Evolutionary conservation across 2,329 filamentous ascomycete genomes (phyloP).

Genomic region (Fusarium keratoplasticum): DNA sequence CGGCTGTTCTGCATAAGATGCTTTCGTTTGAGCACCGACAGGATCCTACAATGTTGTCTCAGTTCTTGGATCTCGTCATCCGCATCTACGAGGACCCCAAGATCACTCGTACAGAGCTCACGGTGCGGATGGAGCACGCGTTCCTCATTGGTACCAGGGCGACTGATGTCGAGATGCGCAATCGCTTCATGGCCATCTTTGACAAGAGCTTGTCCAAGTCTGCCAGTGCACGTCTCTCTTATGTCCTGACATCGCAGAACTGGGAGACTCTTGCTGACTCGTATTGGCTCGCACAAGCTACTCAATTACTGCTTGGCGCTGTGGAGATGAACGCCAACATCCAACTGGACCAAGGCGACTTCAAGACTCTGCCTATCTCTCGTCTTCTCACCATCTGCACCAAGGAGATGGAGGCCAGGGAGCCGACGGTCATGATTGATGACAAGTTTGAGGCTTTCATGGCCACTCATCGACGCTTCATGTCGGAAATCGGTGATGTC

Average conservation of each 20-base stretch:
- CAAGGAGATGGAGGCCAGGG: conserved; percentile 78
- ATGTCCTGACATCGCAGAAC: conserved; percentile 91
- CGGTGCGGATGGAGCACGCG: conserved; percentile 96
- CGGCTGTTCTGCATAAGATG: conserved; percentile 99
- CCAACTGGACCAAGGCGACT: conserved; percentile 85
- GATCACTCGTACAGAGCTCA: conserved; percentile 93
- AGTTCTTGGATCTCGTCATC: conserved; percentile 95
- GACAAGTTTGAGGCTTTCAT: conserved; percentile 86
- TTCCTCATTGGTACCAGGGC: conserved; percentile 96
- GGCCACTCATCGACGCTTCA: conserved; percentile 82
- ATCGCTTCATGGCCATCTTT: conserved; percentile 96
- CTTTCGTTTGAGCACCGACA: conserved; percentile 88
- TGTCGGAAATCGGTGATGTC: conserved; percentile 84
- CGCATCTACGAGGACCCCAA: conserved; percentile 98
- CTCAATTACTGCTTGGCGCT: conserved; percentile 90
- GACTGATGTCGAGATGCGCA: conserved; percentile 95
- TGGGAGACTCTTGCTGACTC: conserved; percentile 96
- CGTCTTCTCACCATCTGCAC: conserved; percentile 79
- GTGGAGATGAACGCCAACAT: conserved; percentile 86
- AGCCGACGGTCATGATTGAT: conserved; percentile 79
- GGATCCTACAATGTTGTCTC: conserved; percentile 87
- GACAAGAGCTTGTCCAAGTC: conserved; percentile 94
- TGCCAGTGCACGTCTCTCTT: conserved; percentile 87
- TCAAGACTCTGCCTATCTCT: conserved; percentile 80
- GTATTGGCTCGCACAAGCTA: conserved; percentile 97